Conservation (phyloP, 179 eudicot genomes). For the Camellia oleifera region DNA sequence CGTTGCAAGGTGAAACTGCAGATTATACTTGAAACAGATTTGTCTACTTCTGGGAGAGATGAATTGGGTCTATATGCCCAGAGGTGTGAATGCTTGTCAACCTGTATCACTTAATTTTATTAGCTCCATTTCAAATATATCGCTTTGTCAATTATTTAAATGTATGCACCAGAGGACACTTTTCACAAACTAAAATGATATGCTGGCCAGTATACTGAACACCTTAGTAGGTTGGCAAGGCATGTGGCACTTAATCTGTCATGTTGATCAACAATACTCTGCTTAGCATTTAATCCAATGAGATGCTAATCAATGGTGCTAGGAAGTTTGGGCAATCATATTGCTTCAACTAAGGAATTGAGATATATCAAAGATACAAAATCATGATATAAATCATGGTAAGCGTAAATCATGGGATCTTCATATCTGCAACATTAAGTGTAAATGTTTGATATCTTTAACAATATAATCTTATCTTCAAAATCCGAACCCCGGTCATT, state of each 20-base stretch:
- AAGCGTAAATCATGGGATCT: no score
- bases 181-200: background rate
- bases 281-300: background rate
- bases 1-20: slow-evolving; percentile 70
- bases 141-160: background rate
- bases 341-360: no score
- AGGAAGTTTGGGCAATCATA: background rate
- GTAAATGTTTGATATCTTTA: no score
- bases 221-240: background rate
- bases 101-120: background rate
- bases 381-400: no score
- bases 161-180: slow-evolving; percentile 3
- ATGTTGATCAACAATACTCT: background rate
- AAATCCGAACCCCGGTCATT: no score
- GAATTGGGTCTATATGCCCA: slow-evolving; percentile 58
- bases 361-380: no score
- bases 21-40: slow-evolving; percentile 48
- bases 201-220: background rate
- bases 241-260: background rate
- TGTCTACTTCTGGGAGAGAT: slow-evolving; percentile 31
- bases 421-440: no score
- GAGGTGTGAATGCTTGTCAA: slow-evolving; percentile 41
- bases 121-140: background rate
- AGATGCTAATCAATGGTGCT: background rate
- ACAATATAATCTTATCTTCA: no score